Evolutionary conservation across 2,329 filamentous ascomycete genomes (phyloP).

Genomic region (Colletotrichum tropicicola): DNA sequence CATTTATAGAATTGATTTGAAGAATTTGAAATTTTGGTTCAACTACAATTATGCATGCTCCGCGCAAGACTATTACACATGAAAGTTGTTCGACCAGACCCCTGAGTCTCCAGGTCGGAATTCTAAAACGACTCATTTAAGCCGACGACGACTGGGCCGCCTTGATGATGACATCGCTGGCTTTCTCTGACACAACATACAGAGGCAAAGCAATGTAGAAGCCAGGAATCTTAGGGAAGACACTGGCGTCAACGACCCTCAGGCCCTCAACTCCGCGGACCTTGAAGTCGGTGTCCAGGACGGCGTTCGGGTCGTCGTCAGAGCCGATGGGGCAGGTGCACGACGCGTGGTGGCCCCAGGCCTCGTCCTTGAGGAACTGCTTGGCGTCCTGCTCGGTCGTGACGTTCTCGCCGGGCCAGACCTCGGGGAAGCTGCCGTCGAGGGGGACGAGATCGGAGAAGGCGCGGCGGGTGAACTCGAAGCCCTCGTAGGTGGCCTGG

Average conservation of each 20-base stretch:
- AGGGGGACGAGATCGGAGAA: slow-evolving; percentile 19
- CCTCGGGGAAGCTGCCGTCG: slow-evolving; percentile 1
- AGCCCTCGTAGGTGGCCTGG: slow-evolving; percentile 35
- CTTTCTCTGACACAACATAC: slow-evolving; percentile 69
- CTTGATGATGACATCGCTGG: slow-evolving; percentile 44
- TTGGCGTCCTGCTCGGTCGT: slow-evolving; percentile 1
- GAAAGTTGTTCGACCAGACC: background rate
- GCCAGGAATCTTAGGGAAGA: slow-evolving; percentile 46
- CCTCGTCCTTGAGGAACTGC: slow-evolving; percentile 18
- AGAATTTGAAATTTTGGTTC: too few species aligned
- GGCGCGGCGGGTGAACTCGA: slow-evolving; percentile 51
- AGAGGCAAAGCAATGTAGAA: slow-evolving; percentile 56
- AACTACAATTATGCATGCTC: too few species aligned
- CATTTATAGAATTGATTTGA: too few species aligned
- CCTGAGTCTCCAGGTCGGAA: too few species aligned
- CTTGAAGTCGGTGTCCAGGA: slow-evolving; percentile 65
- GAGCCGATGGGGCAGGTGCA: slow-evolving; percentile 66
- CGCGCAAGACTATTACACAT: too few species aligned
- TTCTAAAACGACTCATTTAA: too few species aligned
- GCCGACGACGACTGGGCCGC: background rate
- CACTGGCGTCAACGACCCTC: slow-evolving; percentile 69
- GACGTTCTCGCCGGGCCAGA: slow-evolving; percentile 8
- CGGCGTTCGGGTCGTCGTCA: slow-evolving; percentile 63
- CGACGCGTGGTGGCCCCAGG: slow-evolving; percentile 66
- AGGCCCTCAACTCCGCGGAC: slow-evolving; percentile 64